Percentiles rank a stretch among this genome's conserved stretches.
Conservation (phyloP, 805 yeast species). For the Candida stauntonica region DNA sequence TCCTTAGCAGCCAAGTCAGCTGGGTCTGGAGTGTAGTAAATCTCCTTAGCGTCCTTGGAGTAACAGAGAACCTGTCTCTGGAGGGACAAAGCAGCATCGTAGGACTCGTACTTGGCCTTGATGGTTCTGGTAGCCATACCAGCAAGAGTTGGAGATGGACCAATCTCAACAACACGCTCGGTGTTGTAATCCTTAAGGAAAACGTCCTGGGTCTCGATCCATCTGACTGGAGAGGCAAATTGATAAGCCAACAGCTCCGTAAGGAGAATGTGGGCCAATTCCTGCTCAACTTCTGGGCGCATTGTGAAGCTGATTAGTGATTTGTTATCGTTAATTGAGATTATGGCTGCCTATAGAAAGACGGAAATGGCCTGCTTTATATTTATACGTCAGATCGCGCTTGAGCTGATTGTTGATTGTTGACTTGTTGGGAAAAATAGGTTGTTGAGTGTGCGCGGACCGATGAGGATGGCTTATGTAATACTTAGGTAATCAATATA, state of each 20-base stretch:
- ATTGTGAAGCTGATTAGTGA: constrained; percentile 22
- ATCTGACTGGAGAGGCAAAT: constrained; percentile 98
- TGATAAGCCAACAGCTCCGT: constrained; percentile 97
- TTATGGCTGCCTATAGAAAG: too few species aligned
- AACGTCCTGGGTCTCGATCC: constrained; percentile 99
- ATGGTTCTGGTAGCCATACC: constrained; percentile 98
- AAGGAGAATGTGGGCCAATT: constrained; percentile 87
- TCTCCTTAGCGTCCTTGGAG: constrained; percentile 93
- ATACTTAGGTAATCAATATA: not conserved
- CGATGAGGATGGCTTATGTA: not conserved
- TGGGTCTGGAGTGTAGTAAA: constrained; percentile 89
- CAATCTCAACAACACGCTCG: constrained; percentile 96
- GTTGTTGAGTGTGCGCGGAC: not conserved
- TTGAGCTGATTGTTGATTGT: constrained; percentile 4
- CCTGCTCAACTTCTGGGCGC: constrained; percentile 95
- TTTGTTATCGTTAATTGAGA: not conserved
- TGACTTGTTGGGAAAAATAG: constrained; percentile 3
- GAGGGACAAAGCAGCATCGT: constrained; percentile 85
- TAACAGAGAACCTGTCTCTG: constrained; percentile 94
- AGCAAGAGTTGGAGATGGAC: constrained; percentile 97
- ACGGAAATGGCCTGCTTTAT: too few species aligned
- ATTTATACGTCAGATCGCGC: too few species aligned
- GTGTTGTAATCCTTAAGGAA: constrained; percentile 90
- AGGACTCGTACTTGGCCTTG: constrained; percentile 89
- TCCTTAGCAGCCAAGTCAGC: constrained; percentile 31